Conservation (phyloP, 2,329 filamentous ascomycete species). For the Aspergillus novoparasiticus region DNA sequence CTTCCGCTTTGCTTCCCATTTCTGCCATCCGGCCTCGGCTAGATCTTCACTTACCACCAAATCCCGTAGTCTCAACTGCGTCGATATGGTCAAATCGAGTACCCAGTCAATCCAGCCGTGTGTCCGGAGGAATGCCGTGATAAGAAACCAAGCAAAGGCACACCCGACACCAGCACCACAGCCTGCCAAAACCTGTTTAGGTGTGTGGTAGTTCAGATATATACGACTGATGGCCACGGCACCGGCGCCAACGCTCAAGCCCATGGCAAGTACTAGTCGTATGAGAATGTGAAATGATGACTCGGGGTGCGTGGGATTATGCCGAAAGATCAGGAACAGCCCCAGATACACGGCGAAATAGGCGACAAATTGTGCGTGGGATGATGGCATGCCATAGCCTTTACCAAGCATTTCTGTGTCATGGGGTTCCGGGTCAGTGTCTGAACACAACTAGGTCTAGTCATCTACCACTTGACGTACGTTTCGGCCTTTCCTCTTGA, state of each 20-base stretch:
- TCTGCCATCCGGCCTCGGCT: slow-evolving; percentile 89
- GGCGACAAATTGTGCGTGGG: slow-evolving; percentile 90
- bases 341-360: slow-evolving; percentile 86
- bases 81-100: slow-evolving; percentile 66
- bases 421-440: neutral
- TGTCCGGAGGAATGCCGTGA: slow-evolving; percentile 67
- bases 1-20: slow-evolving; percentile 68
- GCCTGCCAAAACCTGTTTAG: slow-evolving; percentile 82
- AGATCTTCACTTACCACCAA: slow-evolving; percentile 85
- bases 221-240: slow-evolving; percentile 79
- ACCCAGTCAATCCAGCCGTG: slow-evolving; percentile 72
- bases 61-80: slow-evolving; percentile 75
- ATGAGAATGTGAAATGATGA: slow-evolving; percentile 50
- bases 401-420: slow-evolving; percentile 74
- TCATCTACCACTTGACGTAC: slow-evolving; percentile 50
- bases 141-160: slow-evolving; percentile 76
- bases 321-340: slow-evolving; percentile 82
- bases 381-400: slow-evolving; percentile 96
- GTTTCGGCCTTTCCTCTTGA: slow-evolving; percentile 83
- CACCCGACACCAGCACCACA: slow-evolving; percentile 69
- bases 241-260: slow-evolving; percentile 63
- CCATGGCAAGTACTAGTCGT: slow-evolving; percentile 59
- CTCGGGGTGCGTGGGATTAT: slow-evolving; percentile 54
- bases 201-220: slow-evolving; percentile 92
- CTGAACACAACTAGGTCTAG: neutral